phyloP scores from a whole-genome alignment of 1,139 yeast genomes.

The Nakaseomyces sp. region DNA sequence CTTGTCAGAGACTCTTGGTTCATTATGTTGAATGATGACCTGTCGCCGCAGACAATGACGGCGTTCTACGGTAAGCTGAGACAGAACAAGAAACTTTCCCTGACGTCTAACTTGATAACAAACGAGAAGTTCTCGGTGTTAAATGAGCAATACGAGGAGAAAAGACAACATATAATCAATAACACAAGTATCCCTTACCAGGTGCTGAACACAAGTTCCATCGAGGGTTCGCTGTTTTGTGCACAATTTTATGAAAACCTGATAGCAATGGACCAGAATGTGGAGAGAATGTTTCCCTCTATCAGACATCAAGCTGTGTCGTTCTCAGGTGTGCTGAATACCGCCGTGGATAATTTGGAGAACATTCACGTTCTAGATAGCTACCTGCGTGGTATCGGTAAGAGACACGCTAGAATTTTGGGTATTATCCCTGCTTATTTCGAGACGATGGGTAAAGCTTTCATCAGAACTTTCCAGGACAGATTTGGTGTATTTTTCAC shows the following conservation, averaged over 20 bases:
- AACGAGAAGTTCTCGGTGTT: conserved; percentile 6
- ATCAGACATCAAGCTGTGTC: conserved; percentile 66
- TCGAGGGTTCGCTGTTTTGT: conserved; percentile 12
- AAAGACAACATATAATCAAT: neutral
- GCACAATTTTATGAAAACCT: conserved; percentile 42
- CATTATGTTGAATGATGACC: conserved; percentile 30
- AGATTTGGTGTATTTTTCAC: conserved; percentile 46
- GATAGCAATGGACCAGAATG: conserved; percentile 43
- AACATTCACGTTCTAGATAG: conserved; percentile 43
- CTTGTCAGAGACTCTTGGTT: conserved; percentile 37
- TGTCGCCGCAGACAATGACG: conserved; percentile 10
- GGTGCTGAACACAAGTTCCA: conserved; percentile 42
- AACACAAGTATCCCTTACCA: conserved; percentile 31
- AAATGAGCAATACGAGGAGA: conserved; percentile 1
- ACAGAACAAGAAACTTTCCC: conserved; percentile 1
- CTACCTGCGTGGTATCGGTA: conserved; percentile 56
- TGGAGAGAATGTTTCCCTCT: conserved; percentile 54
- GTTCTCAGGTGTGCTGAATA: conserved; percentile 71
- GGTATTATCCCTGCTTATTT: conserved; percentile 68
- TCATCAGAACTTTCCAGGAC: conserved; percentile 65
- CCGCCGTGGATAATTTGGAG: conserved; percentile 45
- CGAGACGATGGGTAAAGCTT: conserved; percentile 72
- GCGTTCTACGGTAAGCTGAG: conserved; percentile 13
- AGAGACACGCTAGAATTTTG: conserved; percentile 65
- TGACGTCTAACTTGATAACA: neutral